These are phyloP conservation scores for Suillus luteus DNA, from an alignment of 768 basidiomycete species.

Conservation along the genomic window DNA sequence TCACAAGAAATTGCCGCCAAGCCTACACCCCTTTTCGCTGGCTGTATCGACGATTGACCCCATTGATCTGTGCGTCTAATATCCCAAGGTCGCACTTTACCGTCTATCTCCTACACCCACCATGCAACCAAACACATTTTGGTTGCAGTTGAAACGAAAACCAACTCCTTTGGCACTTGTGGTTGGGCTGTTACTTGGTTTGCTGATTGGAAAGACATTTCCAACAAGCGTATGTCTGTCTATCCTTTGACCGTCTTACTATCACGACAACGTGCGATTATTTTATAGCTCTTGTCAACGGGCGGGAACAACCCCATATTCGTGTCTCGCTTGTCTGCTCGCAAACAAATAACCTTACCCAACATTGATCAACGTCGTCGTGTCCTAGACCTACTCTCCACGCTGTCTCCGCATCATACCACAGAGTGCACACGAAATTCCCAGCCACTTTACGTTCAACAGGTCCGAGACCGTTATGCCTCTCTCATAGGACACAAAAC, in stretches of 20 bases:
- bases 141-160: constrained; percentile 43
- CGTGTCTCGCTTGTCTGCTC: constrained; percentile 50
- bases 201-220: constrained; percentile 53
- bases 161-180: constrained; percentile 58
- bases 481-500: constrained; percentile 76
- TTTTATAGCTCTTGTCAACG: constrained; percentile 49
- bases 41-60: background rate
- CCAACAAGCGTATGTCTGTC: constrained; percentile 37
- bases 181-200: constrained; percentile 63
- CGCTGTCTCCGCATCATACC: constrained; percentile 89
- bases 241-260: background rate
- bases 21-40: constrained; percentile 4
- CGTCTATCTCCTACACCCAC: constrained; percentile 11
- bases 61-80: background rate
- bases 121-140: constrained; percentile 30
- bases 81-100: background rate
- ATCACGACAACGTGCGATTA: constrained; percentile 15
- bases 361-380: constrained; percentile 82
- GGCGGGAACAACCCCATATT: constrained; percentile 52
- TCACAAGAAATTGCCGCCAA: background rate
- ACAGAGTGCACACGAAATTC: constrained; percentile 85
- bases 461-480: constrained; percentile 83
- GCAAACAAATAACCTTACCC: constrained; percentile 71
- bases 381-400: constrained; percentile 83
- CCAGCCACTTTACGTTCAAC: constrained; percentile 83